These are phyloP conservation scores for Fusarium humuli DNA, from an alignment of 2,329 filamentous ascomycete species.

Conservation along the genomic window DNA sequence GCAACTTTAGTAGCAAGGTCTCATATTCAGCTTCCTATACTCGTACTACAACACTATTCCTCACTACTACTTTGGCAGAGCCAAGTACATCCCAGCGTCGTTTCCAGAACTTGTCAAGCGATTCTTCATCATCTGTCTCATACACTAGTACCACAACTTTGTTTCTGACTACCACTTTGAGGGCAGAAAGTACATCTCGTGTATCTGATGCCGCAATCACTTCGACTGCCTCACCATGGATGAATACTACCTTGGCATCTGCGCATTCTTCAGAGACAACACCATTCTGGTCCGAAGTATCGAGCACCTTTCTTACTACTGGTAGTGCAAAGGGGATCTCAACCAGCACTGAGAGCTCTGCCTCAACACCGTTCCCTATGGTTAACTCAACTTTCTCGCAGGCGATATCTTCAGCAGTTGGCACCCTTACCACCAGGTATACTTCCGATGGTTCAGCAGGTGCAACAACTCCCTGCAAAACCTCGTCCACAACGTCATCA, in stretches of 20 bases:
- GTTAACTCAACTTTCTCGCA: conserved; percentile 35
- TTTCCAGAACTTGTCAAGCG: conserved; percentile 26
- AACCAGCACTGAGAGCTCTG: conserved; percentile 11
- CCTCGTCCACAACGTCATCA: conserved; percentile 22
- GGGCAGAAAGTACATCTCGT: conserved; percentile 24
- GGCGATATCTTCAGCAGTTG: conserved; percentile 12
- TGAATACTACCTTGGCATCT: conserved; percentile 29
- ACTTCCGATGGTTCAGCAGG: conserved; percentile 6
- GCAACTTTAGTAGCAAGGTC: conserved; percentile 33
- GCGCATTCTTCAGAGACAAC: conserved; percentile 20
- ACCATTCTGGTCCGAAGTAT: conserved; percentile 3
- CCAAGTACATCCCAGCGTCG: conserved; percentile 21
- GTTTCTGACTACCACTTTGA: conserved; percentile 11
- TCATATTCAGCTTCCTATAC: conserved; percentile 13
- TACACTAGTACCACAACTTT: conserved; percentile 21
- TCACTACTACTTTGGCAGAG: conserved; percentile 3
- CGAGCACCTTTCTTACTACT: neutral
- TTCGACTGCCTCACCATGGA: conserved; percentile 25
- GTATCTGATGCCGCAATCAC: conserved; percentile 28
- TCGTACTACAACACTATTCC: conserved; percentile 12
- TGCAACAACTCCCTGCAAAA: conserved; percentile 26
- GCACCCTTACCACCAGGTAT: conserved; percentile 16
- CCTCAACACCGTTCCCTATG: conserved; percentile 14
- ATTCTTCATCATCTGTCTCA: conserved; percentile 11
- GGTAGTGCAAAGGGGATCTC: conserved; percentile 23